A percentile compares a stretch with the other conserved stretches of the same genome.
Conservation (phyloP, 805 yeast genomes). For the Grigorovia humatica region DNA sequence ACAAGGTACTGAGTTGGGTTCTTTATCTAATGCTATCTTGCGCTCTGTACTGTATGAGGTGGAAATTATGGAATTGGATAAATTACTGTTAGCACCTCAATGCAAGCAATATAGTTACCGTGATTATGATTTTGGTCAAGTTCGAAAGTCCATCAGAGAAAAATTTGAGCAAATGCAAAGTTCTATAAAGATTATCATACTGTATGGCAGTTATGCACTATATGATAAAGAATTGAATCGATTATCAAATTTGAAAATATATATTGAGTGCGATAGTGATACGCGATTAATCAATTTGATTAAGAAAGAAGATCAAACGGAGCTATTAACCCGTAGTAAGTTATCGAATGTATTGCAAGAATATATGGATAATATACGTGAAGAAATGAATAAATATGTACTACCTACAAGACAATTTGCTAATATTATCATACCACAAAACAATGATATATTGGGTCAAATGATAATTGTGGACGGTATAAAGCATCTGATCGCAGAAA, state of each 20-base stretch:
- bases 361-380: constrained; percentile 23
- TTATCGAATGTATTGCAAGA: constrained; percentile 17
- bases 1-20: background rate
- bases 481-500: constrained; percentile 17
- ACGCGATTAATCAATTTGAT: constrained; percentile 76
- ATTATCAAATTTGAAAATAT: constrained; percentile 55
- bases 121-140: background rate
- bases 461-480: constrained; percentile 26
- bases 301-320: constrained; percentile 10
- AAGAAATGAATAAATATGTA: constrained; percentile 24
- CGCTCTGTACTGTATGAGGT: background rate
- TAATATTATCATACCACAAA: constrained; percentile 24
- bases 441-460: constrained; percentile 19
- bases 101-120: background rate
- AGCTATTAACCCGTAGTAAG: background rate
- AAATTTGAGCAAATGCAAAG: background rate
- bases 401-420: constrained; percentile 24
- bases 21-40: background rate
- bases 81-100: background rate
- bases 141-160: background rate
- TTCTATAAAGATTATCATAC: constrained; percentile 31
- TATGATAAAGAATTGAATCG: constrained; percentile 48
- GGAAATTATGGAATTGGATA: background rate
- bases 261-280: constrained; percentile 78
- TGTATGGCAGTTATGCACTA: constrained; percentile 75